Evolutionary conservation across 352 stramenopile species (phyloP).

Genomic region (Phytopythium vexans): DNA sequence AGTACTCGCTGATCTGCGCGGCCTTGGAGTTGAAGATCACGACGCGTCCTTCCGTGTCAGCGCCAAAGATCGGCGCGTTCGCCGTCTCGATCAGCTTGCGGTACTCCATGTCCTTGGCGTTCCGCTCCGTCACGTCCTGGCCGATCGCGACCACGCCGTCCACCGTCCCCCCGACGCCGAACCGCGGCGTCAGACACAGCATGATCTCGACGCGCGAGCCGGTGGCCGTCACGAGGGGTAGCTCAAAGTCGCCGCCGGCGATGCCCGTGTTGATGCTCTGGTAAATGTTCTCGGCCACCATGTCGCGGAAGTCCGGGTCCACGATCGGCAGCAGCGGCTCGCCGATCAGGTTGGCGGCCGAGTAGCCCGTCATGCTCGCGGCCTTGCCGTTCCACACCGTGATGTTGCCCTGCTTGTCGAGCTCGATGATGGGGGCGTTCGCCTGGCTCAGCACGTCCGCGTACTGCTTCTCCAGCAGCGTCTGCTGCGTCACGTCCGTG

Average conservation of each 20-base stretch:
- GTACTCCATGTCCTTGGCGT: constrained; percentile 75
- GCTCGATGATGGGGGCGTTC: constrained; percentile 76
- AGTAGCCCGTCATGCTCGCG: constrained; percentile 49
- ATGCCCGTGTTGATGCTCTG: constrained; percentile 37
- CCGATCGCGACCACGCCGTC: constrained; percentile 59
- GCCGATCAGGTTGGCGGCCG: constrained; percentile 47
- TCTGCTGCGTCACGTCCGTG: constrained; percentile 52
- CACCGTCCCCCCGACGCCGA: constrained; percentile 35
- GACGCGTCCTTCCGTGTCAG: constrained; percentile 42
- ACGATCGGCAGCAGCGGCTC: constrained; percentile 45
- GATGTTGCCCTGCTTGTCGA: constrained; percentile 70
- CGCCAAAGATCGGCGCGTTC: constrained; percentile 88
- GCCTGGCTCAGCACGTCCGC: constrained; percentile 71
- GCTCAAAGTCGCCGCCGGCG: constrained; percentile 46
- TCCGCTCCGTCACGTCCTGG: constrained; percentile 60
- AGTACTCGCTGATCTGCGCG: constrained; percentile 67
- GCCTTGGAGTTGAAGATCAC: constrained; percentile 84
- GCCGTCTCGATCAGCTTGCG: constrained; percentile 85
- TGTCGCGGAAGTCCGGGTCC: constrained; percentile 39
- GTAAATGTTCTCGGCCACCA: constrained; percentile 50
- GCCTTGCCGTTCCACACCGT: constrained; percentile 70
- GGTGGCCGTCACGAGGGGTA: constrained; percentile 44
- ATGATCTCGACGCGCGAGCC: constrained; percentile 53
- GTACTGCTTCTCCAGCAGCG: constrained; percentile 59
- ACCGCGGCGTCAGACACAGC: constrained; percentile 50